Evolutionary conservation across 805 yeast species (phyloP), one percentile per base, ranked within the genome.

Genomic region (Metschnikowia sp.): DNA sequence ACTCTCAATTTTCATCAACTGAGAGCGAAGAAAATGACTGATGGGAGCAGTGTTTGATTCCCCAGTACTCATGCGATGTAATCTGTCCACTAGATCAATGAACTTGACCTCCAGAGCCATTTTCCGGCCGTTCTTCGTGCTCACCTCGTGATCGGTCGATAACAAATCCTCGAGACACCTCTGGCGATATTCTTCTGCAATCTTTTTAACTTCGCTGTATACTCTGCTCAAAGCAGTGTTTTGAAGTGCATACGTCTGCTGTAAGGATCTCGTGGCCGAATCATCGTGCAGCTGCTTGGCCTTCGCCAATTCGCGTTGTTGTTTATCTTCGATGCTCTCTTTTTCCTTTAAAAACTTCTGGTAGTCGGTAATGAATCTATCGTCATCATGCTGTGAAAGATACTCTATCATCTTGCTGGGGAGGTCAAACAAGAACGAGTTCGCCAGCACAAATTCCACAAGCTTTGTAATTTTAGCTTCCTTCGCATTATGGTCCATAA

Each of bases 61-160:
- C 19, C 55, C 55, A 37, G 33, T 29, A 42, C 64, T 60, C 45
- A 72, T 52, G 47, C 70, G 69, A 51, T 68, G 67, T 30, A 72
- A 61, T 44, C 68, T 68, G 42, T 71, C 74, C 11, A 72, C 74
- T 40, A 72, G 60, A 2, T 66, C 60, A 12, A 70, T 61, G 52
- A 72, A 71, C 44, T 64, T 68, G 22, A 65, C 58, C 47, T 62
- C 66, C 56, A 49, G 55, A 15, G 51, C 48, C 53, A 50, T 41
- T 34, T 46, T 49, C 7, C 46, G 49, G 18, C 30, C 48, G n/a
- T 44, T 35, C 10, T 35, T 38, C 3, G 39, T 44, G 33, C 37
- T 47, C 45, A 40, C 63, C 53, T 69, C 74, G 47, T 65, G 66
- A 44, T 72, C 76, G 45, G 71, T 57, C 1, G 70, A 57, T n/a